A percentile compares a stretch with the other conserved stretches of the same genome.
Evolutionary conservation across 1,284 basidiomycete species (phyloP).

Genomic region (Ganoderma leucocontextum): DNA sequence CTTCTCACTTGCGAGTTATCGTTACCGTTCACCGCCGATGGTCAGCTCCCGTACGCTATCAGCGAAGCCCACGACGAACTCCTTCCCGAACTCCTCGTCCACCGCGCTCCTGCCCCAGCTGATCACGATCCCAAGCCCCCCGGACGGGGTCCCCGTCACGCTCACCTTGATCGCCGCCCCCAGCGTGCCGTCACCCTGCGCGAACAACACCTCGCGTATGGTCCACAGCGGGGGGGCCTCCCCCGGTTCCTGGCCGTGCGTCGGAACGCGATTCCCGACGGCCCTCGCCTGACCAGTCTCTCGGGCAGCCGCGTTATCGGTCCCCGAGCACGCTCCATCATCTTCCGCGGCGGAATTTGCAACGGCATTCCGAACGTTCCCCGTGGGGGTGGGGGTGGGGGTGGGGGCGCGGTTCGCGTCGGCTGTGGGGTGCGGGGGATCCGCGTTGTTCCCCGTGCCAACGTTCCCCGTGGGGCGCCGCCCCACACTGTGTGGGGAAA

Average conservation of each 20-base stretch:
- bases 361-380: neutral
- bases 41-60: slow-evolving; percentile 19
- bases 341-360: neutral
- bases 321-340: neutral
- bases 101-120: slow-evolving; percentile 46
- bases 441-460: neutral
- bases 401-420: neutral
- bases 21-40: neutral
- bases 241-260: neutral
- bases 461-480: slow-evolving; percentile 1
- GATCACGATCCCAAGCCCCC: slow-evolving; percentile 45
- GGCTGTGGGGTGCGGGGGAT: neutral
- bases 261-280: slow-evolving; percentile 4
- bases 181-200: slow-evolving; percentile 44
- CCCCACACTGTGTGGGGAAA: slow-evolving; percentile 3
- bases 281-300: neutral
- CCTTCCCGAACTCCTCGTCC: slow-evolving; percentile 41
- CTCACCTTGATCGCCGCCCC: slow-evolving; percentile 47
- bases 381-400: slow-evolving; percentile 5
- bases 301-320: neutral
- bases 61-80: slow-evolving; percentile 38
- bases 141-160: slow-evolving; percentile 39
- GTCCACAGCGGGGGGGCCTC: slow-evolving; percentile 27
- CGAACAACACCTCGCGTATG: slow-evolving; percentile 37
- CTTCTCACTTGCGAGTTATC: no score